Evolutionary conservation across 177 flowering plant genomes (phyloP).

Genomic region (Tripterygium wilfordii): DNA sequence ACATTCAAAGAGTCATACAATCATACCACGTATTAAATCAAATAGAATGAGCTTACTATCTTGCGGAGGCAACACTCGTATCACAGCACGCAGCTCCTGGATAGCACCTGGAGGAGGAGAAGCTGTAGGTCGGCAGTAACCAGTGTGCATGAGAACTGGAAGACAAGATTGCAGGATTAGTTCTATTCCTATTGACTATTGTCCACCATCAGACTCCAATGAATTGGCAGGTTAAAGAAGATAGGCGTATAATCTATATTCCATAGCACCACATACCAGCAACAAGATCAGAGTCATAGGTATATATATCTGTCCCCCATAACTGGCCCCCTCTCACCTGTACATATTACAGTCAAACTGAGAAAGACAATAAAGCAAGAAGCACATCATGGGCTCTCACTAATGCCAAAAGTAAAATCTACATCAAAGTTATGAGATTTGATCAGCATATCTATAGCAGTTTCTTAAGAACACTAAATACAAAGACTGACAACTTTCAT

Average conservation of each 20-base stretch:
- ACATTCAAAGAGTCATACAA: too few relatives aligned
- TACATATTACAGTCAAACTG: too few relatives aligned
- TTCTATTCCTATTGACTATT: not conserved
- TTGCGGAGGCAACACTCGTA: slow-evolving; percentile 88
- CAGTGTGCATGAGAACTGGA: slow-evolving; percentile 98
- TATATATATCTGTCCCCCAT: slow-evolving; percentile 98
- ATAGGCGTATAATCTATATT: too few relatives aligned
- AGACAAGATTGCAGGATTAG: slow-evolving; percentile 5
- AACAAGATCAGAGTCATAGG: slow-evolving; percentile 99
- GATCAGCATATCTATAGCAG: too few relatives aligned
- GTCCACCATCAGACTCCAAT: too few relatives aligned
- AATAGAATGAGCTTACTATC: slow-evolving; percentile 51
- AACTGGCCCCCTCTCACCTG: slow-evolving; percentile 98
- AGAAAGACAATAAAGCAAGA: too few relatives aligned
- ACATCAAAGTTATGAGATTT: too few relatives aligned
- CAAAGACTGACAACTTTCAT: too few relatives aligned
- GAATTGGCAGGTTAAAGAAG: too few relatives aligned
- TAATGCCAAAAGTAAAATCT: too few relatives aligned
- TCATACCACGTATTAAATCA: not conserved
- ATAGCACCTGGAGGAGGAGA: slow-evolving; percentile 89
- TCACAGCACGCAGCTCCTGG: slow-evolving; percentile 77
- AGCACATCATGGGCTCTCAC: too few relatives aligned
- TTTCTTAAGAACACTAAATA: too few relatives aligned
- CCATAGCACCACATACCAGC: slow-evolving; percentile 87
- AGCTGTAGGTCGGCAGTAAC: slow-evolving; percentile 92